These are phyloP conservation scores for Fusarium siculi DNA, from an alignment of 2,329 filamentous ascomycete genomes.

Conservation along the genomic window DNA sequence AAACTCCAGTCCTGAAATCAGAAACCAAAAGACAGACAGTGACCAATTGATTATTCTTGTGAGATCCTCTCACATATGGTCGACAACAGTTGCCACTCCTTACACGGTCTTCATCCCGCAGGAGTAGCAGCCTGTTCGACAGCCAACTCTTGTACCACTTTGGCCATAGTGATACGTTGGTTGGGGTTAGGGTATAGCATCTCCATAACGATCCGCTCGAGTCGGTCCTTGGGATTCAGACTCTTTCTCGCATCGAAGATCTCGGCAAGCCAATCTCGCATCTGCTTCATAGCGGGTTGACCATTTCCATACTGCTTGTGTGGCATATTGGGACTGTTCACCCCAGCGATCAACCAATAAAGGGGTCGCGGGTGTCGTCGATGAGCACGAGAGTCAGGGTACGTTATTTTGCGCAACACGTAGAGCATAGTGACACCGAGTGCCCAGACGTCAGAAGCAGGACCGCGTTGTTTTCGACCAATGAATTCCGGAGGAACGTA, in stretches of 20 bases:
- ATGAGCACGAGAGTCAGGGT: slow-evolving; percentile 63
- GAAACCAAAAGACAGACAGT: slow-evolving; percentile 22
- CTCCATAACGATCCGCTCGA: slow-evolving; percentile 63
- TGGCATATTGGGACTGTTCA: slow-evolving; percentile 55
- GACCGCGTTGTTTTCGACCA: slow-evolving; percentile 62
- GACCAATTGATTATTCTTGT: slow-evolving; percentile 5
- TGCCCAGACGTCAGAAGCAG: slow-evolving; percentile 69
- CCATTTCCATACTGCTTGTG: slow-evolving; percentile 52
- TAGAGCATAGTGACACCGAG: slow-evolving; percentile 71
- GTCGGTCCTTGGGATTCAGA: slow-evolving; percentile 58
- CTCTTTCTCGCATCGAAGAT: slow-evolving; percentile 59
- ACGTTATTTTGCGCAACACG: slow-evolving; percentile 64
- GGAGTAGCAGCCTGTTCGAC: slow-evolving; percentile 36
- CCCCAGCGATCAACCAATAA: slow-evolving; percentile 68
- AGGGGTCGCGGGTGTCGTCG: slow-evolving; percentile 61
- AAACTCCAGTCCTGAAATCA: slow-evolving; percentile 22
- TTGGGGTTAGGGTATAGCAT: slow-evolving; percentile 64
- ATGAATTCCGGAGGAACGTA: slow-evolving; percentile 72
- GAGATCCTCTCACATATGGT: slow-evolving; percentile 1
- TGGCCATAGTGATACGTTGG: slow-evolving; percentile 65
- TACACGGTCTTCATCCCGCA: slow-evolving; percentile 14
- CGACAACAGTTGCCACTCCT: slow-evolving; percentile 6
- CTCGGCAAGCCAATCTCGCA: slow-evolving; percentile 67
- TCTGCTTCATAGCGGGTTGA: slow-evolving; percentile 59
- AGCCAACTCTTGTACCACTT: slow-evolving; percentile 58